Evolutionary conservation across 2,329 filamentous ascomycete genomes (phyloP), one percentile per base, ranked within the genome.

Genomic region (Emmonsiellopsis sp.): DNA sequence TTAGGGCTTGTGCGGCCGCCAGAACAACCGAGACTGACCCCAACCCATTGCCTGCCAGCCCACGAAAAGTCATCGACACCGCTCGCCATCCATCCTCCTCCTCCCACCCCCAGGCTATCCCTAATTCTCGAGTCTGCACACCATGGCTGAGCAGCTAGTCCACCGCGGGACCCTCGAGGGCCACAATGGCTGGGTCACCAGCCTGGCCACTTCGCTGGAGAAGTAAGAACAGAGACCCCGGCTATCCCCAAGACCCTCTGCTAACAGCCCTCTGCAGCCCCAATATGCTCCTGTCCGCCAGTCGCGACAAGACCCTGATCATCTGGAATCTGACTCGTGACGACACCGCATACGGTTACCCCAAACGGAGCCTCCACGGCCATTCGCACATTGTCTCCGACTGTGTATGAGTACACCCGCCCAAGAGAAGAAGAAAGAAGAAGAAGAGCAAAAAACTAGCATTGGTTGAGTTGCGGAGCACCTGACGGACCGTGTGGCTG

Each of bases 301-400:
- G 84, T 74, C 90, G 93, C 80, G 93, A 98, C 84, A 96, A 97
- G 87, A 89, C 88, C 67, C 82, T 98, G 76, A 98, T 98, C 81
- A 95, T 98, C 85, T 98, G 93, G 93, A 95, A 96, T 84, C 84
- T 98, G 72, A 97, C 93, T 77, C 92, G 93, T 79, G 91, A 97
- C 78, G 93, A 97, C 81, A 85, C 85, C 75, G 86, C 89, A 74
- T 98, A 97, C 83, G 93, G 93, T 70, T 95, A 95, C 84, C 93
- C 93, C 73, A 97, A 98, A 86, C 87, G 93, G 79, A 94, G 89
- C 73, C 90, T 98, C 67, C 86, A 94, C 80, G 93, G 93, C 72
- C 93, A 98, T 84, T 96, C 91, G 63, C 93, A 98, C 86, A 98
- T 98, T 76, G 91, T 98, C 74, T 97, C 93, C 76, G 93, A 98